Evolutionary conservation across 176 grass and related monocot genomes (phyloP).

Genomic region (Luzula sylvatica): DNA sequence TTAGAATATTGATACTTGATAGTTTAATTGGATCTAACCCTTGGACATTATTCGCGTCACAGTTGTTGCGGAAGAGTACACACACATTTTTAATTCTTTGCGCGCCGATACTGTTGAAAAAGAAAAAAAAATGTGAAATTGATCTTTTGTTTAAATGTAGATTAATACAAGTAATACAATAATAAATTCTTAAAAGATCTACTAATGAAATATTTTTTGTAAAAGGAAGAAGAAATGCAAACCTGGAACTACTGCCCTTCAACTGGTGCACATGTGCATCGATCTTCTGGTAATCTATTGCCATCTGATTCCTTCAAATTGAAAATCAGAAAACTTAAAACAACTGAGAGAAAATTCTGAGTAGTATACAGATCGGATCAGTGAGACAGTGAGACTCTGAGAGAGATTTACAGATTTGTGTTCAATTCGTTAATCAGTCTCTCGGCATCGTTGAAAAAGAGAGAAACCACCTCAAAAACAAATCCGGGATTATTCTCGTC

Average conservation of each 20-base stretch:
- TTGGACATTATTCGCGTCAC: slow-evolving; percentile 14
- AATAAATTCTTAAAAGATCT: background rate
- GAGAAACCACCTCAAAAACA: slow-evolving; percentile 27
- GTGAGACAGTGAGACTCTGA: background rate
- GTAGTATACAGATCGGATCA: background rate
- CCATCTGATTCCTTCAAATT: slow-evolving; percentile 23
- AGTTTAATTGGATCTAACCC: slow-evolving; percentile 24
- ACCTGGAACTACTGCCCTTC: slow-evolving; percentile 46
- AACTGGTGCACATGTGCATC: slow-evolving; percentile 41
- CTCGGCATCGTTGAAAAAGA: slow-evolving; percentile 35
- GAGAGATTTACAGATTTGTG: slow-evolving; percentile 30
- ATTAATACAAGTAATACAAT: too few relatives aligned
- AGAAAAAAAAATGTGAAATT: background rate
- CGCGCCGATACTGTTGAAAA: slow-evolving; percentile 28
- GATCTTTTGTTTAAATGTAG: too few relatives aligned
- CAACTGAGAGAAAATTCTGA: too few relatives aligned
- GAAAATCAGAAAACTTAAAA: background rate
- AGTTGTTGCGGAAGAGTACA: slow-evolving; percentile 21
- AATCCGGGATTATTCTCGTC: slow-evolving; percentile 39
- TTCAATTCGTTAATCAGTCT: slow-evolving; percentile 32
- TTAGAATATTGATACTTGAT: background rate
- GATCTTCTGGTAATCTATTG: slow-evolving; percentile 39
- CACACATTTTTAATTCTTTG: slow-evolving; percentile 30
- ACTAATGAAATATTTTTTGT: background rate
- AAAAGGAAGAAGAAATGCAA: background rate